Base-by-base conservation (phyloP, 495 filamentous ascomycete genomes). In the Tirmania nivea region DNA sequence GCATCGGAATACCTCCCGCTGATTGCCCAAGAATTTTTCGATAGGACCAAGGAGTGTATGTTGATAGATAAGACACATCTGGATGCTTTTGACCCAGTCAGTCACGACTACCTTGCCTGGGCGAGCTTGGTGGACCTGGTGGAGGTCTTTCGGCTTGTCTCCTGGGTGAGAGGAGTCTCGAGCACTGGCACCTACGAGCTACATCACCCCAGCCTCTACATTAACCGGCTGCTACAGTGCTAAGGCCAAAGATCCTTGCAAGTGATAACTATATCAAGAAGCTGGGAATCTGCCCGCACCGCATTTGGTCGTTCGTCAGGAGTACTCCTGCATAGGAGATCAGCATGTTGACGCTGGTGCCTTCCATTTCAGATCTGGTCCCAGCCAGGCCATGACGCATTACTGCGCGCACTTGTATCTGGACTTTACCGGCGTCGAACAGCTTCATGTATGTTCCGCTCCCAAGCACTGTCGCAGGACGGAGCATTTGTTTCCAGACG, bases 291-390 rank as follows among this genome's bases (percentile, higher is more conserved):
- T 64, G 60, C 54, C 60, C 60, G 31, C 58, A 64, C 17, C 57
- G 61, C 16, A 48, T 64, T 9, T 64, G 61, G 61, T 54, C 60
- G 11, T 45, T 64, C 54, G 60, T 56, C 52, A 47, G 48, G 49
- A 60, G 50, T 39, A 55, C 34, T 25, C 59, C 47, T 48, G 52
- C n/a, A 6, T 20, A 34, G 19, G 9, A 54, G 37, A 12, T 48
- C 17, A 48, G 52, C 36, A 21, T 54, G 19, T 48, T 54, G 52
- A 25, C 36, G 48, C 52, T 54, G 35, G 34, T 52, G 16, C 51
- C 51, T 14, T n/a, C 53, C 39, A 34, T 54, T 34, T 35, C 34
- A 31, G 35, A 37, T 31, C n/a, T 47, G 36, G 34, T 42, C 12
- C 10, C 54, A 51, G 25, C 21, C 34, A 10, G 48, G 52, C 10